Evolutionary conservation across 139 green algal species (phyloP).

Genomic region (Coccomyxa sp.): DNA sequence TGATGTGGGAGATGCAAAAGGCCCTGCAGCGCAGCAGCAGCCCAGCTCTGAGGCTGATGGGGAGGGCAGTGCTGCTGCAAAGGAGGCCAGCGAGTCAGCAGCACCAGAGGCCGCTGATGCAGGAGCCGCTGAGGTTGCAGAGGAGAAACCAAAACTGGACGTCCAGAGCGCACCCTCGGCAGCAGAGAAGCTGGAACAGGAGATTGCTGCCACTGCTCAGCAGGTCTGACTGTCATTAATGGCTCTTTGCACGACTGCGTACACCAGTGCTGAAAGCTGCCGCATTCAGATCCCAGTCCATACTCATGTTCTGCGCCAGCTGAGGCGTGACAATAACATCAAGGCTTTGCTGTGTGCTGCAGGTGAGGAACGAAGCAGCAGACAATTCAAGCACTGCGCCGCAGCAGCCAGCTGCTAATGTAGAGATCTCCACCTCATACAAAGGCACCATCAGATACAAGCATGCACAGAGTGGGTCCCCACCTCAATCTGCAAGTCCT

Average conservation of each 20-base stretch:
- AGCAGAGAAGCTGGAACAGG: too few relatives aligned
- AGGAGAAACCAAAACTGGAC: not conserved
- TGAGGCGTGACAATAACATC: too few relatives aligned
- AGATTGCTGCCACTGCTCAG: too few relatives aligned
- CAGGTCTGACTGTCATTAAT: too few relatives aligned
- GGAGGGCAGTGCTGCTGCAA: not conserved
- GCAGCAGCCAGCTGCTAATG: not conserved
- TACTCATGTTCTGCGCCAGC: too few relatives aligned
- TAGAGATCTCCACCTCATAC: not conserved
- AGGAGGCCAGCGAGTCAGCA: not conserved
- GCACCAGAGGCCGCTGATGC: too few relatives aligned
- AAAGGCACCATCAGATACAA: not conserved
- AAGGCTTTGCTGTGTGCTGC: too few relatives aligned
- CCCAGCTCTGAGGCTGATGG: not conserved
- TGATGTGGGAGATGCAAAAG: slow-evolving; percentile 18
- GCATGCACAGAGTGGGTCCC: not conserved
- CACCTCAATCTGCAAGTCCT: not conserved
- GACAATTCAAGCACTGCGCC: not conserved
- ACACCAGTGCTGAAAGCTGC: too few relatives aligned
- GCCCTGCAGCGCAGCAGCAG: slow-evolving; percentile 18
- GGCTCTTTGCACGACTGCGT: too few relatives aligned
- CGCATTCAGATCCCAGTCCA: too few relatives aligned
- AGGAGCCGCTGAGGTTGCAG: not conserved
- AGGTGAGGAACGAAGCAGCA: not conserved
- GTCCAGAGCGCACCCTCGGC: not conserved